Evolutionary conservation across 176 grass and related monocot species (phyloP), one percentile per base, ranked within the genome.

Genomic region (Hyparrhenia diplandra): DNA sequence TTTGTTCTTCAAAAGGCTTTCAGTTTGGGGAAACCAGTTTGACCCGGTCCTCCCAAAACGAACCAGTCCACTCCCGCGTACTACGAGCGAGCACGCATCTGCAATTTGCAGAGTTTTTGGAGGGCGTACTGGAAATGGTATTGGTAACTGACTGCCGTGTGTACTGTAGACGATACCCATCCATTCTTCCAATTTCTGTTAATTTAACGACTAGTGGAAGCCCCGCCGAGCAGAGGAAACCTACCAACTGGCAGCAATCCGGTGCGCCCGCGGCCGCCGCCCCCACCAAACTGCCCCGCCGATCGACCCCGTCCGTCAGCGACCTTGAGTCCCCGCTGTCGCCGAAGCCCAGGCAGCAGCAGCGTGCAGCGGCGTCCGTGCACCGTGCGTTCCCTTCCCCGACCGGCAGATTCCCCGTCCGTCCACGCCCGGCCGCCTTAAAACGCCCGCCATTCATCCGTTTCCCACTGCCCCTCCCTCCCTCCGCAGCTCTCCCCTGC

Each of bases 321-420:
- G 41, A 25, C 30, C 27, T 6, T 68, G 21, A 20, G 6, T 39
- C 35, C 34, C 39, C n/a, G 1, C 5, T 43, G 39, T 70, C 67
- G 37, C n/a, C 67, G 67, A 1, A 71, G 68, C 40, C 40, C 54
- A 24, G 54, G 55, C 68, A 25, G 37, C 45, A 0, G 14, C 62
- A n/a, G 8, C 32, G 49, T 2, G 21, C 35, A 61, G 20, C 36
- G 21, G 21, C 67, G 10, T 64, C 13, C 61, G 59, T 2, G 20
- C 16, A 16, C 6, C 3, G n/a, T n/a, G 40, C 68, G 67, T 70
- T 45, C 67, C 68, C 68, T 13, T 71, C 40, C 68, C 68, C 40
- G 68, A 46, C 68, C 68, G 67, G 80, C 73, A 78, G 81, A 79
- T 67, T 88, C n/a, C 57, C 57, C 42, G 73, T 83, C 80, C 85